Evolutionary conservation across 257 asterid species (phyloP).

Genomic region (Lithospermum erythrorhizon): DNA sequence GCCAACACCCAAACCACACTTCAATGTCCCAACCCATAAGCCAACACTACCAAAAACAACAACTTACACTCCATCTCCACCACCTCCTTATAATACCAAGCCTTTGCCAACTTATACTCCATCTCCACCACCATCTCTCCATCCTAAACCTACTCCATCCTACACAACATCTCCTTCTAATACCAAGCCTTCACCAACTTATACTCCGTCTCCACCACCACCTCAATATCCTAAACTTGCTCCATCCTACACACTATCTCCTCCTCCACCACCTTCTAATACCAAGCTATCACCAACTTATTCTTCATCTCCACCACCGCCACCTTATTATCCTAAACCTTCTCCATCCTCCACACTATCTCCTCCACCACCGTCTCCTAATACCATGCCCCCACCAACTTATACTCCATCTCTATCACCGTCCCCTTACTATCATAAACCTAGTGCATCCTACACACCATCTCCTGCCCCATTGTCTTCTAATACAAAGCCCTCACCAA

Average conservation of each 20-base stretch:
- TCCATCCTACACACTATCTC: neutral
- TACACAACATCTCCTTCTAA: neutral
- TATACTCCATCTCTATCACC: neutral
- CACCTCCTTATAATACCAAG: neutral
- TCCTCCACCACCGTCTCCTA: neutral
- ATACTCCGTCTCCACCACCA: neutral
- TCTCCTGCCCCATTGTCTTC: neutral
- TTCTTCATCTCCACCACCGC: neutral
- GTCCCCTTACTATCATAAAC: neutral
- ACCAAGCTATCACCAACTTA: neutral
- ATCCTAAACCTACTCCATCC: neutral
- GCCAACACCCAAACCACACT: neutral
- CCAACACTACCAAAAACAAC: neutral
- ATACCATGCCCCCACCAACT: neutral
- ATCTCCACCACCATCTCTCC: neutral
- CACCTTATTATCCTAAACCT: neutral
- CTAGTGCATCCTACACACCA: neutral
- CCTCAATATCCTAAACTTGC: neutral
- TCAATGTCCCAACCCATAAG: neutral
- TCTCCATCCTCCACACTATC: slow-evolving; percentile 1
- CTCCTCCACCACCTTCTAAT: neutral
- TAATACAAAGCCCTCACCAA: neutral
- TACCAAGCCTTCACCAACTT: neutral
- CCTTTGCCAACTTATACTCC: neutral
- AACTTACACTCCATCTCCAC: too few relatives aligned